phyloP scores from a whole-genome alignment of 306 rosid genomes.

The Malus fusca region DNA sequence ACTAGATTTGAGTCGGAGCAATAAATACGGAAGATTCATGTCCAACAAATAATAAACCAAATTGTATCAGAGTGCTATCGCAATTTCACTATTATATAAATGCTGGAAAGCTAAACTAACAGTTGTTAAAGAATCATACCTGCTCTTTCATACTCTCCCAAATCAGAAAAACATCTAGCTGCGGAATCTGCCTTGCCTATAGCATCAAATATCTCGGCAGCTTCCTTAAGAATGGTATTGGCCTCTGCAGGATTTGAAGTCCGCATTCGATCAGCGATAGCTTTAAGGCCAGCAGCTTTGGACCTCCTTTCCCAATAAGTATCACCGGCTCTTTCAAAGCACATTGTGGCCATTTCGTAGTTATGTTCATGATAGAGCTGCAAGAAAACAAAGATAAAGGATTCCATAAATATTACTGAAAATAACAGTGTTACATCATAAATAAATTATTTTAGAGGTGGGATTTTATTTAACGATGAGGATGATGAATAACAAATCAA shows the following conservation, averaged over 20 bases:
- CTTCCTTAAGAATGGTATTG: conserved; percentile 55
- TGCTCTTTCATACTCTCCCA: conserved; percentile 60
- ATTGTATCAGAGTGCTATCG: too few species aligned
- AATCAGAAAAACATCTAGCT: conserved; percentile 57
- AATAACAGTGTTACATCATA: too few species aligned
- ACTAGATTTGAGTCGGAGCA: too few species aligned
- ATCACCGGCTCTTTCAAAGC: conserved; percentile 75
- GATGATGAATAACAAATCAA: too few species aligned
- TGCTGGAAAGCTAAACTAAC: too few species aligned
- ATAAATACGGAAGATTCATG: too few species aligned
- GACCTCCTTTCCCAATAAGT: conserved; percentile 65
- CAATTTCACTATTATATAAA: too few species aligned
- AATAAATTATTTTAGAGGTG: too few species aligned
- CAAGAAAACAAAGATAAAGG: background rate
- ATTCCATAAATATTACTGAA: background rate
- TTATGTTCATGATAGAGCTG: conserved; percentile 59
- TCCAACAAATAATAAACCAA: too few species aligned
- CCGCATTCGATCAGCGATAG: conserved; percentile 39
- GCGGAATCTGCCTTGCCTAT: conserved; percentile 56
- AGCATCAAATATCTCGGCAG: conserved; percentile 61
- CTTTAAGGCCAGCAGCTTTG: conserved; percentile 61
- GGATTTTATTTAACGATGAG: too few species aligned
- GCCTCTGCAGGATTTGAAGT: conserved; percentile 37
- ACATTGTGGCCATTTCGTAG: conserved; percentile 65
- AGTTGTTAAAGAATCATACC: conserved; percentile 28